Percentiles rank a stretch among this genome's conserved stretches.
Conservation (phyloP, 2,329 filamentous ascomycete genomes). For the Exophiala calicioides region DNA sequence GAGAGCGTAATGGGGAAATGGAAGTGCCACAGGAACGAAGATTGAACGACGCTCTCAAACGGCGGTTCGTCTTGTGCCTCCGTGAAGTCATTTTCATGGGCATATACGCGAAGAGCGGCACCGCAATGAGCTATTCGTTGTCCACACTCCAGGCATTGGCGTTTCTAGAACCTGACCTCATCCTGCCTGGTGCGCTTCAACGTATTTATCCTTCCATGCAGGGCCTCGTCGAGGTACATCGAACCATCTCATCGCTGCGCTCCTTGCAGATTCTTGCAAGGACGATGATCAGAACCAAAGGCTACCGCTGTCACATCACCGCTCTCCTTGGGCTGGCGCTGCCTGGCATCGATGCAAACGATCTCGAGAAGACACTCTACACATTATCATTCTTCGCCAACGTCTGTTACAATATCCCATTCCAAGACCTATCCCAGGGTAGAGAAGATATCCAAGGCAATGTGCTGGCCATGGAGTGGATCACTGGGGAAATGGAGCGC, state of each 20-base stretch:
- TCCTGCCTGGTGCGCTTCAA: conserved; percentile 89
- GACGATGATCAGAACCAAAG: conserved; percentile 87
- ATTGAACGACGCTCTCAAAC: conserved; percentile 78
- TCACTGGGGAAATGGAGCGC: conserved; percentile 88
- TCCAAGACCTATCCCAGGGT: conserved; percentile 75
- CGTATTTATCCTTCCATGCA: conserved; percentile 97
- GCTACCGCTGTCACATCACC: conserved; percentile 95
- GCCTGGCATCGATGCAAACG: conserved; percentile 96
- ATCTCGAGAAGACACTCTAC: conserved; percentile 93
- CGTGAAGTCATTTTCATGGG: conserved; percentile 97
- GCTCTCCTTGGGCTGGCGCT: conserved; percentile 88
- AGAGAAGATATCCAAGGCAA: conserved; percentile 70
- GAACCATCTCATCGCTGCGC: conserved; percentile 89
- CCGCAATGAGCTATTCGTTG: conserved; percentile 87
- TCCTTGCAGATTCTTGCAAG: conserved; percentile 89
- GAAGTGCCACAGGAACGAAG: conserved; percentile 77
- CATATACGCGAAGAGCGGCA: conserved; percentile 91
- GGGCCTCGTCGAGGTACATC: conserved; percentile 93
- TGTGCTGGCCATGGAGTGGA: conserved; percentile 83
- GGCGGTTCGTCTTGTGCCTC: conserved; percentile 83
- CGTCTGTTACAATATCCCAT: conserved; percentile 93
- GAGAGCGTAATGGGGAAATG: conserved; percentile 89
- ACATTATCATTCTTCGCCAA: conserved; percentile 94
- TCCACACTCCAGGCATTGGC: conserved; percentile 86
- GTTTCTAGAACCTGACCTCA: conserved; percentile 85